A percentile compares a stretch with the other conserved stretches of the same genome.
phyloP scores from a whole-genome alignment of 331 rosid genomes.

The Spiraea crenata region DNA sequence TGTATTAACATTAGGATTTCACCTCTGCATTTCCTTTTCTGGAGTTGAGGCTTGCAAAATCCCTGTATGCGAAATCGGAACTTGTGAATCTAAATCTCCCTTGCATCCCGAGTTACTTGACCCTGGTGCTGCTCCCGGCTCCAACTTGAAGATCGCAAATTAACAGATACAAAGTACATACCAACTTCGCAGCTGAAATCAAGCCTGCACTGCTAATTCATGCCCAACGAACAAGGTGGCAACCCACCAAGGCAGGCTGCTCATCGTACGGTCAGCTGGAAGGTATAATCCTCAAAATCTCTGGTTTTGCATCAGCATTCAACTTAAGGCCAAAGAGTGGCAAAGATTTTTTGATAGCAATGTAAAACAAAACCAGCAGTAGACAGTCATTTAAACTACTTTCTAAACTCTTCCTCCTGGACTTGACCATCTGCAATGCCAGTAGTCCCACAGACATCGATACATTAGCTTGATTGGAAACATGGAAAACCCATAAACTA shows the following conservation, averaged over 20 bases:
- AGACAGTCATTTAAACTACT: neutral
- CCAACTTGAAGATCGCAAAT: neutral
- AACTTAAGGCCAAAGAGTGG: neutral
- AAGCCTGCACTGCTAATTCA: neutral
- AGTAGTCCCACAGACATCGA: constrained; percentile 3
- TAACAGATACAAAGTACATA: neutral
- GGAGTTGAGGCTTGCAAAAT: neutral
- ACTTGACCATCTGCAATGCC: constrained; percentile 66
- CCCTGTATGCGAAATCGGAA: neutral
- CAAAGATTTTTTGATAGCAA: neutral
- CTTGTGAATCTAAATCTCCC: neutral
- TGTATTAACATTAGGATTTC: neutral
- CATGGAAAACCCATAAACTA: neutral
- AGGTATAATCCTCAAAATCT: neutral
- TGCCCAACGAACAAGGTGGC: neutral
- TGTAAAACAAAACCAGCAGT: constrained; percentile 4
- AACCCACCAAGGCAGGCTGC: neutral
- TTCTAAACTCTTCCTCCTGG: constrained; percentile 44
- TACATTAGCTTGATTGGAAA: constrained; percentile 3
- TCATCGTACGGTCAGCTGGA: neutral
- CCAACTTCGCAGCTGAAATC: neutral
- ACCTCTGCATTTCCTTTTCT: neutral
- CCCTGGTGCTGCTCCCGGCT: neutral
- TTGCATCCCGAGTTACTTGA: neutral
- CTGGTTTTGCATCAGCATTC: neutral